phyloP scores from a whole-genome alignment of 345 rosid genomes.

The Excoecaria cochinchinensis region DNA sequence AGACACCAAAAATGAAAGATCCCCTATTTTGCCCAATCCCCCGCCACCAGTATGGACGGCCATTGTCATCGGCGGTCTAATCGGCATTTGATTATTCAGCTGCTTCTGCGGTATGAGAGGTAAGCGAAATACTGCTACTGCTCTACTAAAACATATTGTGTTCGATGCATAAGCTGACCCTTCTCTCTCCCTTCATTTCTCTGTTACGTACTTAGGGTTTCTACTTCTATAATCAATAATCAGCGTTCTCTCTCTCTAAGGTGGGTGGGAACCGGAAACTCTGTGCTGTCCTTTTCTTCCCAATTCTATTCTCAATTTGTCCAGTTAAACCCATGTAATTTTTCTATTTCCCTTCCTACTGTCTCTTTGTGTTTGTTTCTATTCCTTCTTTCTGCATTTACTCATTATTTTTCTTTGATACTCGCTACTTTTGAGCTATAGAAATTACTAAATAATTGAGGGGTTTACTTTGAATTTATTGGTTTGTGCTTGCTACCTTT shows the following conservation, averaged over 20 bases:
- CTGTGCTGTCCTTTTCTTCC: too few relatives aligned
- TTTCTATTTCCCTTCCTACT: not conserved
- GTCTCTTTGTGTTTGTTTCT: not conserved
- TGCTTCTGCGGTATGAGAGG: too few relatives aligned
- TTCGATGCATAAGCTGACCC: not conserved
- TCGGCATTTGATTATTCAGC: too few relatives aligned
- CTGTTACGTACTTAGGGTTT: not conserved
- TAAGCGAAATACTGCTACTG: too few relatives aligned
- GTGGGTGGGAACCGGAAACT: not conserved
- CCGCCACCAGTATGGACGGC: too few relatives aligned
- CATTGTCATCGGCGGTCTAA: too few relatives aligned
- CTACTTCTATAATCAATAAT: not conserved
- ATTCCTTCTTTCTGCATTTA: not conserved
- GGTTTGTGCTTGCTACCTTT: not conserved
- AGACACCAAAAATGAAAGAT: too few relatives aligned
- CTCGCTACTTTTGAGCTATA: not conserved
- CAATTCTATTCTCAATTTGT: not conserved
- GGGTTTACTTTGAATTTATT: not conserved
- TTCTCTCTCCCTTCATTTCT: not conserved
- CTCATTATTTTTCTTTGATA: not conserved
- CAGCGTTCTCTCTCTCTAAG: not conserved
- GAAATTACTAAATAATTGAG: not conserved
- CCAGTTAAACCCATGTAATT: slow-evolving; percentile 2
- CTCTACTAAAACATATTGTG: too few relatives aligned
- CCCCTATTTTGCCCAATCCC: too few relatives aligned